phyloP scores from a whole-genome alignment of 2,329 filamentous ascomycete genomes.

The Chrysoporthe cubensis region DNA sequence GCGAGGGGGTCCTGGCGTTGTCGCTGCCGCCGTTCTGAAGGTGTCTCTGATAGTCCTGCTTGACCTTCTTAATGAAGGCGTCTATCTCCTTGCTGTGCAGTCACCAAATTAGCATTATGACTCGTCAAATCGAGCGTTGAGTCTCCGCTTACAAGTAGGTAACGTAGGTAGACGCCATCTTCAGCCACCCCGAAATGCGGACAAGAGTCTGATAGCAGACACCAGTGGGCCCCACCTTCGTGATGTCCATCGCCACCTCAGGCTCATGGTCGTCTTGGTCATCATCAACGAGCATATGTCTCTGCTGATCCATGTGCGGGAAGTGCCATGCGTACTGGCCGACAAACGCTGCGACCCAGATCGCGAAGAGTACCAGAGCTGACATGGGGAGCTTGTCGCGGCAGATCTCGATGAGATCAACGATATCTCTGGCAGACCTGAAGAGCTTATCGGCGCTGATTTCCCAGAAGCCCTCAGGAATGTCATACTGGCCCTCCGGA shows the following conservation, averaged over 20 bases:
- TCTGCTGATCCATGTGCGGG: conserved; percentile 66
- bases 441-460: conserved; percentile 66
- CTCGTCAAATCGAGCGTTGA: no score
- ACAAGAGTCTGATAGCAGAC: conserved; percentile 54
- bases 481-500: conserved; percentile 43
- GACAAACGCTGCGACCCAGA: conserved; percentile 69
- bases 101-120: background rate
- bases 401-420: conserved; percentile 66
- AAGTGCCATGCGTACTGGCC: conserved; percentile 71
- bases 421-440: conserved; percentile 63
- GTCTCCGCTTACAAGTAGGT: conserved; percentile 46
- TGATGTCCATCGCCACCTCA: conserved; percentile 36
- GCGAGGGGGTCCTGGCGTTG: conserved; percentile 11
- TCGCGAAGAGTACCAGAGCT: conserved; percentile 67
- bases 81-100: conserved; percentile 48
- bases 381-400: conserved; percentile 68
- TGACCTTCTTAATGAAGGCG: conserved; percentile 55
- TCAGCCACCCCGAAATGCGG: conserved; percentile 55
- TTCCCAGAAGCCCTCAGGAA: conserved; percentile 64
- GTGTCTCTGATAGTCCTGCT: conserved; percentile 49
- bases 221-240: conserved; percentile 47
- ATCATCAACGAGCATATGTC: conserved; percentile 51
- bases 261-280: conserved; percentile 40
- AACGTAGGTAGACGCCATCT: conserved; percentile 62
- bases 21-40: conserved; percentile 32